These are phyloP conservation scores for Neurospora discreta DNA, from an alignment of 495 filamentous ascomycete genomes.

Conservation along the genomic window DNA sequence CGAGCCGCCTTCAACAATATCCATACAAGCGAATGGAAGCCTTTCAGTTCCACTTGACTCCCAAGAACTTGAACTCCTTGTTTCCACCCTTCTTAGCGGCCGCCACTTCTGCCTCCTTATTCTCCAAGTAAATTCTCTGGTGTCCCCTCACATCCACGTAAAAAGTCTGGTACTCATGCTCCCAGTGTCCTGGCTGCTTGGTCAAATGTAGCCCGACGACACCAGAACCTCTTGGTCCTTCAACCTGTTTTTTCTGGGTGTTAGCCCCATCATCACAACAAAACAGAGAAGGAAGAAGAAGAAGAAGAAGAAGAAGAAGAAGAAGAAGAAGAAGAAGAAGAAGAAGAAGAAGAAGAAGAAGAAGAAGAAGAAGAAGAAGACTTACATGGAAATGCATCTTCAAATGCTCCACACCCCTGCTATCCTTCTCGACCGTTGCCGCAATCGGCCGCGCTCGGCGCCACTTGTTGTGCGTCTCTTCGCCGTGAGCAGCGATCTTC, in stretches of 20 bases:
- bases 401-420: constrained; percentile 67
- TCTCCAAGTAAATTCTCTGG: constrained; percentile 51
- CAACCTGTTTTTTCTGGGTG: constrained; percentile 42
- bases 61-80: constrained; percentile 47
- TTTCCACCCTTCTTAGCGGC: constrained; percentile 21
- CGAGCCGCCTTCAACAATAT: neutral
- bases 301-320: neutral
- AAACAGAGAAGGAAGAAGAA: neutral
- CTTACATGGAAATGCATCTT: constrained; percentile 79
- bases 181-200: constrained; percentile 43
- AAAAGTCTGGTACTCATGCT: constrained; percentile 74
- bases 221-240: constrained; percentile 68
- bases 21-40: neutral
- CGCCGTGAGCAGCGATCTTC: constrained; percentile 75
- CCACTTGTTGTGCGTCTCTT: constrained; percentile 75
- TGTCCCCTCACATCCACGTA: constrained; percentile 62
- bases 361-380: neutral
- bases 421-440: constrained; percentile 58
- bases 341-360: too few species aligned
- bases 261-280: constrained; percentile 9
- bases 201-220: constrained; percentile 68
- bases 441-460: constrained; percentile 73
- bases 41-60: constrained; percentile 49
- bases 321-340: neutral
- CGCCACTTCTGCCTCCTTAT: constrained; percentile 27